Evolutionary conservation across 192 early-diverging fungal species (phyloP), one percentile per base, ranked within the genome.

Genomic region (Spizellomyces sp.): DNA sequence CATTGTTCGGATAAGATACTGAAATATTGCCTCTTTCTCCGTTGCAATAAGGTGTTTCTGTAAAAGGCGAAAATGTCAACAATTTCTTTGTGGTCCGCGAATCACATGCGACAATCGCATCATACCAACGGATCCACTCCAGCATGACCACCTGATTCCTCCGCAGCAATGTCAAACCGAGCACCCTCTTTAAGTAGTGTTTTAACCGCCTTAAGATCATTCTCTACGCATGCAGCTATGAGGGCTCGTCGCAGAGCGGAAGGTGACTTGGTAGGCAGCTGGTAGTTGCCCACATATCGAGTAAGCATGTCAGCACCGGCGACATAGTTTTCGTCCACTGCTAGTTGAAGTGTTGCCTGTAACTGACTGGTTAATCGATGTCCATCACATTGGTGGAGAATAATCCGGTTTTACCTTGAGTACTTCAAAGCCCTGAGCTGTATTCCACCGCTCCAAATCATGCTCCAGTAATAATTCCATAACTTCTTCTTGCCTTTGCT

Each of bases 61-160:
- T 12, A 61, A 4, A 12, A 19, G 12, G 14, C 12, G 15, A 42
- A 61, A 61, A 14, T 27, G 59, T 61, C 59, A 12, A 14, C 41
- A 12, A 14, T 22, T 14, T 14, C 14, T 27, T n/a, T n/a, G n/a
- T 4, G 41, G 59, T 54, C 12, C 50, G 4, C 12, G 17, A n/a
- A 54, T 12, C 12, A 54, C 50, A 54, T 54, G 17, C 50, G 41
- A 14, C 15, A 3, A 55, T 55, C 12, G 41, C 59, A 19, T 14
- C 59, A 14, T 42, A 61, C 59, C 66, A 67, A 60, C 12, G 66
- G 66, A 67, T 67, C 66, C 47, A 57, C n/a, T 9, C 50, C 54
- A 21, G 21, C 41, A 61, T 19, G 21, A 22, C 9, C 14, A 4
- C 14, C 54, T 15, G 36, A 9, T 9, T 57, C 66, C 9, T 42